A percentile compares a stretch with the other conserved stretches of the same genome.
These are phyloP conservation scores for Naganishia randhawae DNA, from an alignment of 768 basidiomycete genomes.

Conservation along the genomic window DNA sequence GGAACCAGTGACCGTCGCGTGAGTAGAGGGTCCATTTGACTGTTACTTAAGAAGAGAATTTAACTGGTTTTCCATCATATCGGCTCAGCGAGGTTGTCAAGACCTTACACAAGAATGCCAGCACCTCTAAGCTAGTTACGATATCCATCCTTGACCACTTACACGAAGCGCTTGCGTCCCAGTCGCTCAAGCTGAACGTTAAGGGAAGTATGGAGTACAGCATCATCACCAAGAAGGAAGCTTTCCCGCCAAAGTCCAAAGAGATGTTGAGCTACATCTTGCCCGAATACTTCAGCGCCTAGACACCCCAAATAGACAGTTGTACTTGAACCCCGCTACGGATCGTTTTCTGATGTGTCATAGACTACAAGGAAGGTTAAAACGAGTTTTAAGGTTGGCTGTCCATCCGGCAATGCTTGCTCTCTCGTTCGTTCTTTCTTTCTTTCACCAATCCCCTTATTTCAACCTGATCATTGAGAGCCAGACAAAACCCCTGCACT, in stretches of 20 bases:
- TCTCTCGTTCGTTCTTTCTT: too few species aligned
- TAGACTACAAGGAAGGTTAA: neutral
- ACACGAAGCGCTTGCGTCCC: constrained; percentile 59
- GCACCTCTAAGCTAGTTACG: constrained; percentile 66
- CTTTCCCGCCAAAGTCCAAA: constrained; percentile 59
- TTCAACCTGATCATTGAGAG: too few species aligned
- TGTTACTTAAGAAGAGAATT: neutral
- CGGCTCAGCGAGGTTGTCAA: constrained; percentile 67
- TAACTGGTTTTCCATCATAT: neutral
- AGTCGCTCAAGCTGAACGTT: constrained; percentile 64
- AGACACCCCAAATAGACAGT: neutral
- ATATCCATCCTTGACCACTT: constrained; percentile 51
- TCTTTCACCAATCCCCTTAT: too few species aligned
- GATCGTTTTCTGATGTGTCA: neutral
- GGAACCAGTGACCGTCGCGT: constrained; percentile 76
- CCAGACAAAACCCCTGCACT: too few species aligned
- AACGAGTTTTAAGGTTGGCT: too few species aligned
- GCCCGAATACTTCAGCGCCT: constrained; percentile 52
- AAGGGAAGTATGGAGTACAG: constrained; percentile 78
- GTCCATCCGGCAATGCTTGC: too few species aligned
- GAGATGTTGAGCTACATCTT: constrained; percentile 71
- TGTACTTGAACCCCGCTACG: too few species aligned
- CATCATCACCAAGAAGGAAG: constrained; percentile 63
- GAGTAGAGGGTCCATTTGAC: constrained; percentile 2
- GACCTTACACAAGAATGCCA: constrained; percentile 78